Base-by-base conservation (phyloP, 768 basidiomycete species). In the Suillus lakei region DNA sequence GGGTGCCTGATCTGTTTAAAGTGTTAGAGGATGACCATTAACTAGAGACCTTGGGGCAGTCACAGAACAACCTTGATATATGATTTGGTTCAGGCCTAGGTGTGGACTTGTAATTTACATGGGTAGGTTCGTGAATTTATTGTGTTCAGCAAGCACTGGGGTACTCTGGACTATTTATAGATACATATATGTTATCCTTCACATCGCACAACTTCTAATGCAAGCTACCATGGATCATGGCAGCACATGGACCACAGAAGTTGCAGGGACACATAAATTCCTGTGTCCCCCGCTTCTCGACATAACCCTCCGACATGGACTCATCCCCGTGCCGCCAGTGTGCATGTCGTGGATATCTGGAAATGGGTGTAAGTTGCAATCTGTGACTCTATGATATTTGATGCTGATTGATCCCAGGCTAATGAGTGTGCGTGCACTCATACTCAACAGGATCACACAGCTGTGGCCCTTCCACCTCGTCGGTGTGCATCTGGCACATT, bases 151-250 rank as follows among this genome's bases (percentile, higher is more conserved):
- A 16, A 1, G 41, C 10, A 12, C 41, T 12, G 41, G 41, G 41
- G 41, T 41, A 41, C 16, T 41, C 18, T 12, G 10, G 18, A 41
- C 41, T 41, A 41, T 41, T 41, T 18, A 41, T 41, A 38, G 36
- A 38, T 38, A 38, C 36, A 41, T 41, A 41, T 41, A 41, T 41
- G 2, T 4, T 41, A 41, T 41, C 41, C 12, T 41, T 41, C 10
- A 41, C 10, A 12, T 41, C 10, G 41, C 41, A 41, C 41, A 46
- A 16, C 44, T 46, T 46, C 44, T 46, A 16, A 23, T 46, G 44
- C 44, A 46, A 46, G 44, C n/a, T 46, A 46, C 44, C n/a, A 46
- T 46, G 44, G 44, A 46, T 46, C 44, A 46, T 46, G 44, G n/a
- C 18, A 46, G n/a, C 44, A 46, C 44, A 46, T 46, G 44, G 44